Conservation (phyloP, 176 grass and related monocot species). For the Ensete ventricosum region DNA sequence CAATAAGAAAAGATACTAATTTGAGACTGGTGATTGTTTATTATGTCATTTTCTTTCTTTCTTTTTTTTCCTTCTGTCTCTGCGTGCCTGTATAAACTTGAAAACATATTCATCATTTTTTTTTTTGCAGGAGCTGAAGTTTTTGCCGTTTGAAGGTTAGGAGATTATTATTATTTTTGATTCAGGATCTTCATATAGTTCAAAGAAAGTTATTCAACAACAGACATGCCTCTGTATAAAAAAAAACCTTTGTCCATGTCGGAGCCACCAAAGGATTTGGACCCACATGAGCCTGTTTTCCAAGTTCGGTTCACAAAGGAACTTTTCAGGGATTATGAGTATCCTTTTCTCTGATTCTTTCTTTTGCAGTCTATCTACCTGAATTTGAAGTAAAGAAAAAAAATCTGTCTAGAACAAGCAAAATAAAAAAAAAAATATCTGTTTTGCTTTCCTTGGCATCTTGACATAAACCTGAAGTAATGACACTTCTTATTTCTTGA, state of each 20-base stretch:
- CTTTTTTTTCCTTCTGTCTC: not conserved
- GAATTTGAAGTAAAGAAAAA: not conserved
- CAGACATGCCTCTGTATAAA: slow-evolving; percentile 74
- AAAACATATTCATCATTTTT: not conserved
- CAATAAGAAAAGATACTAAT: not conserved
- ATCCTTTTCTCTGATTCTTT: slow-evolving; percentile 41
- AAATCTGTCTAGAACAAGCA: no score
- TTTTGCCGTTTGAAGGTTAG: slow-evolving; percentile 2
- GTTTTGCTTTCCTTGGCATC: not conserved
- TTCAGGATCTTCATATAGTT: not conserved
- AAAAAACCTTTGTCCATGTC: slow-evolving; percentile 50
- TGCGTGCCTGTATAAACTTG: not conserved
- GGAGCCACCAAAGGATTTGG: slow-evolving; percentile 48
- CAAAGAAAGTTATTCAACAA: slow-evolving; percentile 11
- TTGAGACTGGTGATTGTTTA: not conserved
- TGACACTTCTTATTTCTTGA: not conserved
- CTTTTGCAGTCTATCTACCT: not conserved
- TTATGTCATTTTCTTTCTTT: not conserved
- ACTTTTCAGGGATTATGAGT: slow-evolving; percentile 79
- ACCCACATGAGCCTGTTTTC: slow-evolving; percentile 59
- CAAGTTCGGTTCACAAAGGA: slow-evolving; percentile 81
- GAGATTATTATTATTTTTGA: not conserved
- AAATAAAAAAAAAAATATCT: no score
- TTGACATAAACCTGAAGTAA: not conserved
- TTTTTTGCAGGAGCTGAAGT: slow-evolving; percentile 8